A percentile compares a stretch with the other conserved stretches of the same genome.
Conservation (phyloP, 2,329 filamentous ascomycete genomes). For the Hysterium pulicare region DNA sequence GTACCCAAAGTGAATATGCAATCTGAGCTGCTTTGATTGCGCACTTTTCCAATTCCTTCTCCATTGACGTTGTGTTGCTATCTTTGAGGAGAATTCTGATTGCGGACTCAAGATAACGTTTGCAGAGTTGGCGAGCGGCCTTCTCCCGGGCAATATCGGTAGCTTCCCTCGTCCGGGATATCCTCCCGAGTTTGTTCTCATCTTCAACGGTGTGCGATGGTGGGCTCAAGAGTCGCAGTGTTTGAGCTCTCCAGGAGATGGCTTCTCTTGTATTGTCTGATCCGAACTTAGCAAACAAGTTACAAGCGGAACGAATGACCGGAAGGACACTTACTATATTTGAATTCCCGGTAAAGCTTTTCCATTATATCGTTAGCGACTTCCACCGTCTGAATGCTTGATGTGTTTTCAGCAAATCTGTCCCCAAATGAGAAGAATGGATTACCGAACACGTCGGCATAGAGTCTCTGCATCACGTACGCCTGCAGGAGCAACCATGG, state of each 20-base stretch:
- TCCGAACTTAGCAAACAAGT: neutral
- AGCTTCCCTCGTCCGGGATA: no score
- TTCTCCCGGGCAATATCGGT: neutral
- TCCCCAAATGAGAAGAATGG: slow-evolving; percentile 2
- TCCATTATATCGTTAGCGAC: neutral
- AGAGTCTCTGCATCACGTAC: neutral
- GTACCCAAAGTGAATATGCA: neutral
- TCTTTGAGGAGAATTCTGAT: neutral
- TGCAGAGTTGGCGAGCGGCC: neutral
- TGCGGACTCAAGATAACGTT: neutral
- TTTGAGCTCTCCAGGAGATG: neutral
- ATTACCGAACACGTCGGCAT: neutral
- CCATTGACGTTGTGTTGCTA: neutral
- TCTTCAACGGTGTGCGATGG: neutral
- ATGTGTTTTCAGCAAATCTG: neutral
- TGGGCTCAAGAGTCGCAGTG: neutral
- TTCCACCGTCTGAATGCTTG: neutral
- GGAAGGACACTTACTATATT: neutral
- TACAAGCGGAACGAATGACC: neutral
- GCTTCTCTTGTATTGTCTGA: neutral
- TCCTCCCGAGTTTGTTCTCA: no score
- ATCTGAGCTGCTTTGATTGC: neutral
- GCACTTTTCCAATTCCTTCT: neutral
- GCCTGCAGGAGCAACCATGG: slow-evolving; percentile 4
- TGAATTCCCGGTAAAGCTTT: neutral